Conservation (phyloP, 495 filamentous ascomycete genomes). For the Penicillium ucsense region DNA sequence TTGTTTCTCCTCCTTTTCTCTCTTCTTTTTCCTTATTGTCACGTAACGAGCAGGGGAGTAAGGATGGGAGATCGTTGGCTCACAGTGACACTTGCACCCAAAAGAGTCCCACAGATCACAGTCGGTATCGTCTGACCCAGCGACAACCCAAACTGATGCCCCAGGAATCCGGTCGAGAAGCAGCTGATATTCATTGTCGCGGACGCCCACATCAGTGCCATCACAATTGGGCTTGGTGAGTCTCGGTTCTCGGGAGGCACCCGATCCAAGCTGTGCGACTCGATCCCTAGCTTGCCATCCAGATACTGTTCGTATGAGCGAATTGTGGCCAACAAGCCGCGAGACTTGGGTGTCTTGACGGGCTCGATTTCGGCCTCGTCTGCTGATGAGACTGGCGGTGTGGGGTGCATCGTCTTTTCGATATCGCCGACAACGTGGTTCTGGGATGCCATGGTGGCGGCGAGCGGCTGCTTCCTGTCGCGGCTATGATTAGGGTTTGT, state of each 20-base stretch:
- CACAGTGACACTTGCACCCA: slow-evolving; percentile 38
- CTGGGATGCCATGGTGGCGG: slow-evolving; percentile 27
- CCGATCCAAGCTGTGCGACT: slow-evolving; percentile 42
- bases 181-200: slow-evolving; percentile 47
- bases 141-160: slow-evolving; percentile 25
- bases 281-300: slow-evolving; percentile 44
- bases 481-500: not conserved
- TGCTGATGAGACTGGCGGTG: slow-evolving; percentile 29
- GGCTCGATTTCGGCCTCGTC: slow-evolving; percentile 2
- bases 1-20: no score
- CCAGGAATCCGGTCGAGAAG: slow-evolving; percentile 34
- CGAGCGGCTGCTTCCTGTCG: slow-evolving; percentile 11
- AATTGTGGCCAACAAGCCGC: slow-evolving; percentile 23
- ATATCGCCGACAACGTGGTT: slow-evolving; percentile 25
- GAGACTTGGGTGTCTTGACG: slow-evolving; percentile 7
- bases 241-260: slow-evolving; percentile 37
- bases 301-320: slow-evolving; percentile 38
- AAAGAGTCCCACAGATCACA: slow-evolving; percentile 25
- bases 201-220: slow-evolving; percentile 43
- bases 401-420: slow-evolving; percentile 42
- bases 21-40: no score
- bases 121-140: slow-evolving; percentile 26
- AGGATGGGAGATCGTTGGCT: slow-evolving; percentile 6
- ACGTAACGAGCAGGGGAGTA: not conserved
- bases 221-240: slow-evolving; percentile 26